Base-by-base conservation (phyloP, 129 eudicot genomes). In the Oenanthe sinensis region DNA sequence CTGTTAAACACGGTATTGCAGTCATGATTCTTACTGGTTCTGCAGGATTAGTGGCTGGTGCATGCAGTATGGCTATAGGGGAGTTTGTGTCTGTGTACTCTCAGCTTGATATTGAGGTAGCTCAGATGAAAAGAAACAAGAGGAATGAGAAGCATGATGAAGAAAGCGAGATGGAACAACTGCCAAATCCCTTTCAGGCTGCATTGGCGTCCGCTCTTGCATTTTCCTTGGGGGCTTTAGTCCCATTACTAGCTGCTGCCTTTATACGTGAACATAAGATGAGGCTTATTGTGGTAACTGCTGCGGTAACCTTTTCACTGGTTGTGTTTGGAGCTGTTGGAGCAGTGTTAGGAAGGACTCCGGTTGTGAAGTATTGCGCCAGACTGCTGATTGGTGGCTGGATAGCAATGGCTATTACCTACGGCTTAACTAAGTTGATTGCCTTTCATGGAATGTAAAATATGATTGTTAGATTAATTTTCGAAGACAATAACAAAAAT, bases 341-440 rank as follows among this genome's bases (percentile, higher is more conserved):
- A 70, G 93, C 93, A 2, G 77, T 79, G 12, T 40, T 88, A 16
- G 91, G 93, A 36, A 79, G 74, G 76, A 88, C 88, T 8, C 90
- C 93, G 20, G 46, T 77, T 72, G 88, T 88, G 71, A 91, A 72
- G 67, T 84, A 93, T n/a, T 77, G 84, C 8, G 24, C 80, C 55
- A 85, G 96, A 86, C 82, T 88, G 22, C 71, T 91, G 83, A 11
- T 85, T 28, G 91, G 91, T 74, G 96, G 96, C 15, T 88, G 90
- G 90, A 14, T 85, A 42, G 90, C 90, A 30, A 90, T 88, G 89
- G 90, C 82, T 44, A 74, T 90, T 77, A 88, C 92, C 20, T 90
- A 80, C 85, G 90, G 96, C 24, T 79, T 86, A 7, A 90, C 92
- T 4, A 90, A 86, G 85, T 80, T 84, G 24, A 80, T 86, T 17